Base-by-base conservation (phyloP, 164 flowering plant species). In the Paratinospora sagittata region DNA sequence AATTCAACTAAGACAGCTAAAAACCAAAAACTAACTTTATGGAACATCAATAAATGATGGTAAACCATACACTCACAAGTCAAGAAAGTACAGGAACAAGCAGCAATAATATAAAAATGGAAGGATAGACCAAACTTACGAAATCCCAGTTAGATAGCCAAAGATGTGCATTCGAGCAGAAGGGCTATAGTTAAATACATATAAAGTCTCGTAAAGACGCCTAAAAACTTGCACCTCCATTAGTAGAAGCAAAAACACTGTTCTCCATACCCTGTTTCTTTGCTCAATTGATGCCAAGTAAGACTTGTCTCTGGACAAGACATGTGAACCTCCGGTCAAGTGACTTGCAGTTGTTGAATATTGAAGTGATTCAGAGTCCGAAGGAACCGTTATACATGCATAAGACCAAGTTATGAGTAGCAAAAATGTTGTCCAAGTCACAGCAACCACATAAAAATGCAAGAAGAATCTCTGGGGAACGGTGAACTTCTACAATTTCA, bases 171-270 rank as follows among this genome's bases (percentile, higher is more conserved):
- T 90, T 74, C 89, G 87, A 75, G 99, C 99, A 26, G 90, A 77
- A 63, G 89, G 84, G 69, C 95, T 90, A 61, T 93, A 96, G 66
- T 86, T 81, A 72, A 90, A 93, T 10, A 91, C 91, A 76, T 84
- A 80, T 3, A 89, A 43, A 8, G 91, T 79, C 87, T 96, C 98
- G 64, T 78, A 85, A 49, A 93, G 86, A 74, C 98, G 97, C 77
- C 96, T 80, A 75, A 84, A 17, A n/a, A 86, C 96, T 78, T 95
- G 99, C 78, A 78, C 65, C 79, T 95, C 99, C 99, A 93, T 95
- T 74, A 95, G 72, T 55, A 91, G 45, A 74, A 91, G 95, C 74
- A 90, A 77, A 82, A 92, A 81, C 14, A 91, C 88, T 33, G 87
- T 78, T 63, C 45, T 71, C 97, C 97, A 91, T 30, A 85, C 81